phyloP scores from a whole-genome alignment of 2,329 filamentous ascomycete species.

The Rugonectria rugulosa region DNA sequence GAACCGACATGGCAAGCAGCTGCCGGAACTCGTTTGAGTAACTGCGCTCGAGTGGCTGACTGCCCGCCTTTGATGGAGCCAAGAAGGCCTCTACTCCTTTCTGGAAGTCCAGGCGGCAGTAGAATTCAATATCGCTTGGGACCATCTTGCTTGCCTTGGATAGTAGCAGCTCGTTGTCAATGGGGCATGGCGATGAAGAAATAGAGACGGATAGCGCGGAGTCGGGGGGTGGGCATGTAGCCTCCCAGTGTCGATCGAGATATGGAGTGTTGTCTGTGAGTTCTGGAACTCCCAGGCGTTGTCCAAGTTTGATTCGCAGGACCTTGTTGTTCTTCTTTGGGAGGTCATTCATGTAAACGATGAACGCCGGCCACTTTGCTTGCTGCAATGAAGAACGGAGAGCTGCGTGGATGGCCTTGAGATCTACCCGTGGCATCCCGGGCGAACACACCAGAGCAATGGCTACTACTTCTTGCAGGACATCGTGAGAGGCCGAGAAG shows the following conservation, averaged over 20 bases:
- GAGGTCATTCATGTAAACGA: slow-evolving; percentile 63
- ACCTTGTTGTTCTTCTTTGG: slow-evolving; percentile 66
- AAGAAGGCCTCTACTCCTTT: slow-evolving; percentile 31
- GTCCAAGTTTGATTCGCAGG: slow-evolving; percentile 59
- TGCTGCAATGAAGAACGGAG: slow-evolving; percentile 57
- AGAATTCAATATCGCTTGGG: slow-evolving; percentile 26
- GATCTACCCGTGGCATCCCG: slow-evolving; percentile 52
- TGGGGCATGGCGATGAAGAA: slow-evolving; percentile 40
- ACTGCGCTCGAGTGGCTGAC: neutral
- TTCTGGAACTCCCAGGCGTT: slow-evolving; percentile 54
- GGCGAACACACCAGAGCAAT: slow-evolving; percentile 58
- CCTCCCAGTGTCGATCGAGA: slow-evolving; percentile 57
- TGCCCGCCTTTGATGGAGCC: slow-evolving; percentile 25
- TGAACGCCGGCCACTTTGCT: slow-evolving; percentile 59
- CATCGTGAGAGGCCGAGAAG: slow-evolving; percentile 60
- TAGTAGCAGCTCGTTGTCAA: slow-evolving; percentile 42
- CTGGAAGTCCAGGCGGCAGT: too few relatives aligned
- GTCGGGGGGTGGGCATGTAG: slow-evolving; percentile 56
- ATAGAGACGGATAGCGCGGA: slow-evolving; percentile 54
- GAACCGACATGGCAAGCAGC: slow-evolving; percentile 21
- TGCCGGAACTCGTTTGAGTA: slow-evolving; percentile 25
- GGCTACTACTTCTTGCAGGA: slow-evolving; percentile 64
- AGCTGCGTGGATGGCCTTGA: slow-evolving; percentile 56
- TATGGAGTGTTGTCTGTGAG: slow-evolving; percentile 54
- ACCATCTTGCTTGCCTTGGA: slow-evolving; percentile 31